Evolutionary conservation across 257 asterid species (phyloP).

Genomic region (Jaltomata sinuosa): DNA sequence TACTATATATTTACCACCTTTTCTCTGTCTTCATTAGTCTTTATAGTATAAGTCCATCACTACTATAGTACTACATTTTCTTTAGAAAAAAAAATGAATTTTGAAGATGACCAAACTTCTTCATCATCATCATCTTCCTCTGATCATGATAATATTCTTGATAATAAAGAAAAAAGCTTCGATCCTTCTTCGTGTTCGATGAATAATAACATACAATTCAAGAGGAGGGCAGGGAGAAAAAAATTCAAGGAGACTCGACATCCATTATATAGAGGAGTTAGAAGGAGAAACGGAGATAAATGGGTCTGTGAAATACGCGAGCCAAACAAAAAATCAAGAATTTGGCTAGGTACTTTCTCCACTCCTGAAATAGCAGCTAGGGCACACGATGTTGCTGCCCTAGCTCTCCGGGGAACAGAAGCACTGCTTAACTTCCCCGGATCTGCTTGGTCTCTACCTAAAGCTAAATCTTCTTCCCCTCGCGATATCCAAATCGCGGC

Average conservation of each 20-base stretch:
- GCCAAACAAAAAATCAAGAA: constrained; percentile 26
- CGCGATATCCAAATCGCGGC: constrained; percentile 30
- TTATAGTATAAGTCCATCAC: neutral
- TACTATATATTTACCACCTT: neutral
- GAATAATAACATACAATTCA: neutral
- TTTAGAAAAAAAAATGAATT: neutral
- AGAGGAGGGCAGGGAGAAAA: constrained; percentile 46
- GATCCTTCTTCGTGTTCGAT: neutral
- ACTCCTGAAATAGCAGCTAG: constrained; percentile 49
- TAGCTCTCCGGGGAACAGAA: constrained; percentile 28
- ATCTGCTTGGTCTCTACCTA: constrained; percentile 15
- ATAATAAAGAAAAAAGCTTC: neutral
- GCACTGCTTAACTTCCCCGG: constrained; percentile 23
- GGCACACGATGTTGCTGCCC: constrained; percentile 44
- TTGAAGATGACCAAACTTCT: constrained; percentile 4
- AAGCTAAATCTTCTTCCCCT: constrained; percentile 16
- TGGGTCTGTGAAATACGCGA: constrained; percentile 65
- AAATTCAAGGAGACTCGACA: constrained; percentile 62
- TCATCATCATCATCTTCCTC: neutral
- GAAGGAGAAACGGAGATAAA: constrained; percentile 30
- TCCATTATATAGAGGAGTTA: constrained; percentile 50
- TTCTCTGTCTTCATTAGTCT: neutral
- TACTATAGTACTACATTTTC: neutral
- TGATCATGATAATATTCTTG: neutral
- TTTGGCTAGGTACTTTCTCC: constrained; percentile 37